These are phyloP conservation scores for Neocucurbitaria cava DNA, from an alignment of 2,329 filamentous ascomycete species.

Conservation along the genomic window DNA sequence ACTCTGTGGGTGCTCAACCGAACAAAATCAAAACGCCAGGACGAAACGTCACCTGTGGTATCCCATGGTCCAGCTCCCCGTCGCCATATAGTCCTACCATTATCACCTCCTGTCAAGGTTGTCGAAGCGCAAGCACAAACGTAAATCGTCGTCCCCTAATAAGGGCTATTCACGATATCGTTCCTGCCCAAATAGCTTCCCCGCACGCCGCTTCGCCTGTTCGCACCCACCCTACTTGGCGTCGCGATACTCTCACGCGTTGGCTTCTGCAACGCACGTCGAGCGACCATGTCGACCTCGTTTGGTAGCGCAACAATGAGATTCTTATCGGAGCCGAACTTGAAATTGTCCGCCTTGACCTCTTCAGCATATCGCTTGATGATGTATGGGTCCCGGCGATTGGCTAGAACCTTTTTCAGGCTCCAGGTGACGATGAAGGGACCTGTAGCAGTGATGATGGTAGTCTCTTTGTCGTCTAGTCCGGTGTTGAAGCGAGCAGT, in stretches of 20 bases:
- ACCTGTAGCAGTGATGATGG: conserved; percentile 94
- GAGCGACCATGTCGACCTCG: conserved; percentile 96
- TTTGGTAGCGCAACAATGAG: conserved; percentile 97
- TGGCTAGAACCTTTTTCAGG: conserved; percentile 84
- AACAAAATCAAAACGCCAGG: neutral
- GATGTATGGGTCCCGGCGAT: conserved; percentile 85
- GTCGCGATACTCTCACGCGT: conserved; percentile 91
- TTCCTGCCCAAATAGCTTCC: conserved; percentile 78
- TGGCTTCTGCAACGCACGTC: conserved; percentile 81
- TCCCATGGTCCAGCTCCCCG: neutral
- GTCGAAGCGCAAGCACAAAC: neutral
- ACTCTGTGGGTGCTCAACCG: neutral
- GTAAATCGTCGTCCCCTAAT: conserved; percentile 44
- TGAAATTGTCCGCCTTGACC: conserved; percentile 98
- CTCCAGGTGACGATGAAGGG: conserved; percentile 98
- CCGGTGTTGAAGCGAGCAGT: conserved; percentile 94
- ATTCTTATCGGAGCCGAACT: conserved; percentile 95
- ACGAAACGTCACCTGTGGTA: neutral
- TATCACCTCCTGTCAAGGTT: neutral
- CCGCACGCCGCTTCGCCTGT: conserved; percentile 47
- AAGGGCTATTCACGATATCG: conserved; percentile 81
- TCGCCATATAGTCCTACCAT: neutral
- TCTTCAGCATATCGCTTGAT: conserved; percentile 97
- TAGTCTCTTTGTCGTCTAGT: conserved; percentile 80
- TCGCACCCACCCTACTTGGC: conserved; percentile 56